Conservation (phyloP, 768 basidiomycete genomes). For the Lentinus brumalis region DNA sequence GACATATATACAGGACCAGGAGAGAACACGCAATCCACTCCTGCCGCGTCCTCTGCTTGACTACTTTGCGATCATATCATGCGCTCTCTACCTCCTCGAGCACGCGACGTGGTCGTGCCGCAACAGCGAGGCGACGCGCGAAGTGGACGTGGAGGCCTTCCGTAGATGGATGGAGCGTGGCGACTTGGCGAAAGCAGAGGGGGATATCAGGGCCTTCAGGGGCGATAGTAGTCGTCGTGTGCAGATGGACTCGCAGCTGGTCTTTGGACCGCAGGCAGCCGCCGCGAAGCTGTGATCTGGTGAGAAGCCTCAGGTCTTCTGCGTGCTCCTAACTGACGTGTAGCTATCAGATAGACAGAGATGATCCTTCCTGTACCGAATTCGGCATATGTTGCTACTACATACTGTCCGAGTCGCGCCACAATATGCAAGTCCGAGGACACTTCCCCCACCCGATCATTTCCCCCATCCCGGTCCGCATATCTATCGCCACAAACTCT, state of each 20-base stretch:
- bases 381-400: too few species aligned
- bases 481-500: too few species aligned
- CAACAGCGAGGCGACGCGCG: conserved; percentile 24
- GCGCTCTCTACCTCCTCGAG: conserved; percentile 62
- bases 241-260: not conserved
- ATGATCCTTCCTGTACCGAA: too few species aligned
- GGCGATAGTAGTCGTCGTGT: not conserved
- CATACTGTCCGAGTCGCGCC: too few species aligned
- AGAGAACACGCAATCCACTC: conserved; percentile 42
- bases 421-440: too few species aligned
- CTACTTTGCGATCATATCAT: conserved; percentile 55
- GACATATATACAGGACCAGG: conserved; percentile 41
- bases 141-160: conserved; percentile 55
- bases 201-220: not conserved
- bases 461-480: too few species aligned
- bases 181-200: not conserved
- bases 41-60: conserved; percentile 60
- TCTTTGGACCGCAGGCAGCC: not conserved
- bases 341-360: too few species aligned
- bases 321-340: too few species aligned
- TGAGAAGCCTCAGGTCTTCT: not conserved
- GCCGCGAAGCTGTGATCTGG: not conserved
- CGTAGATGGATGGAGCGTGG: conserved; percentile 46
- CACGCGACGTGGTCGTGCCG: conserved; percentile 63
- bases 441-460: too few species aligned